Evolutionary conservation across 176 grass and related monocot species (phyloP).

Genomic region (Microstegium vimineum): DNA sequence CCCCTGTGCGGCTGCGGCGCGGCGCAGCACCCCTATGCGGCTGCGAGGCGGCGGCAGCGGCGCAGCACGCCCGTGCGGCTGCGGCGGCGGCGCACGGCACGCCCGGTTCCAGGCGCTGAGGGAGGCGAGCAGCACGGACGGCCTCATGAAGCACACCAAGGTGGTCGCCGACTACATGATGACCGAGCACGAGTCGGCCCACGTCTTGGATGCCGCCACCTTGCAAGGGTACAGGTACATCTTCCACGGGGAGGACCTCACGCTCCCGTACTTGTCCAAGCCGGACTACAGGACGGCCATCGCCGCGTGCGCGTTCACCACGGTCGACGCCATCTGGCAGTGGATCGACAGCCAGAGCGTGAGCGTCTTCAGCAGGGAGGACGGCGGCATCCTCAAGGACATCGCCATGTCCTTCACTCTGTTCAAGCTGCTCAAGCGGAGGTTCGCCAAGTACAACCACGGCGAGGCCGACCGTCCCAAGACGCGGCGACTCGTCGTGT

Average conservation of each 20-base stretch:
- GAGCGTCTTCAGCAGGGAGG: not conserved
- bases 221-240: slow-evolving; percentile 7
- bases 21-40: too few relatives aligned
- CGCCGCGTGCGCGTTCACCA: not conserved
- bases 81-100: too few relatives aligned
- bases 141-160: slow-evolving; percentile 6
- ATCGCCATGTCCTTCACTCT: not conserved
- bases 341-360: not conserved
- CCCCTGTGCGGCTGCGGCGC: too few relatives aligned
- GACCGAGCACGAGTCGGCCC: not conserved
- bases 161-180: slow-evolving; percentile 13
- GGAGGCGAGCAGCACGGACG: not conserved
- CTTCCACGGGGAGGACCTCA: slow-evolving; percentile 5
- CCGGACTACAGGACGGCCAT: slow-evolving; percentile 2
- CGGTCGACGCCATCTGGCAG: slow-evolving; percentile 5
- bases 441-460: not conserved
- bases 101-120: slow-evolving; percentile 4
- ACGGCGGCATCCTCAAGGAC: not conserved
- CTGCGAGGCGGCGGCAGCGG: too few relatives aligned
- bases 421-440: slow-evolving; percentile 22
- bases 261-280: not conserved
- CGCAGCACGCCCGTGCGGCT: too few relatives aligned
- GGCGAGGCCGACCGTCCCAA: slow-evolving; percentile 3
- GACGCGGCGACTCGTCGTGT: not conserved
- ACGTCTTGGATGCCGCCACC: not conserved